A percentile compares a stretch with the other conserved stretches of the same genome.
Conservation (phyloP, 2,329 filamentous ascomycete genomes). For the Blastomyces parvus region DNA sequence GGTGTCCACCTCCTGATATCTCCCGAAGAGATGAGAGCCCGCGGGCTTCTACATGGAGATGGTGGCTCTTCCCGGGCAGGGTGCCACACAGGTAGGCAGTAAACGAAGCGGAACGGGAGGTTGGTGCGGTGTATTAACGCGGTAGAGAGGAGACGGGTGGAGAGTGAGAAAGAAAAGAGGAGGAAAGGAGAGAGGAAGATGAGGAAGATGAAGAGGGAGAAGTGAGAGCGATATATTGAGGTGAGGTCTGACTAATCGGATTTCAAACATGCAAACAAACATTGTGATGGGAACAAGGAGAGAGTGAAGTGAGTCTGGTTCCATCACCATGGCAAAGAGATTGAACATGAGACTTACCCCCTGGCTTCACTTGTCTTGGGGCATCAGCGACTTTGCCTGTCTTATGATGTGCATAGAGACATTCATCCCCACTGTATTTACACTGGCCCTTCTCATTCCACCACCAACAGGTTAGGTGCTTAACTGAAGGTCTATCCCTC, state of each 20-base stretch:
- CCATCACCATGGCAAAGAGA: not conserved
- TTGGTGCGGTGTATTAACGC: not conserved
- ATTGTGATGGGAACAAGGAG: not conserved
- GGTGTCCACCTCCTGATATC: not conserved
- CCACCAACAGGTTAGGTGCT: constrained; percentile 25
- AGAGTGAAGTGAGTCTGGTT: not conserved
- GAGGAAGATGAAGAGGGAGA: not conserved
- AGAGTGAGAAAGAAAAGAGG: too few species aligned
- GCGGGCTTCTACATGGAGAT: not conserved
- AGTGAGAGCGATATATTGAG: not conserved
- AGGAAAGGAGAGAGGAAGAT: not conserved
- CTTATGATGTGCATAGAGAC: constrained; percentile 22
- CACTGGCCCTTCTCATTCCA: constrained; percentile 21
- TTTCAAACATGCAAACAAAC: not conserved
- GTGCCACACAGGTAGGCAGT: not conserved
- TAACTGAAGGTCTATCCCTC: constrained; percentile 16
- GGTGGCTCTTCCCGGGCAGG: not conserved
- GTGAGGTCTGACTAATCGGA: not conserved
- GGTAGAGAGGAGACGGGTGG: not conserved
- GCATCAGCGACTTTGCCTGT: constrained; percentile 16
- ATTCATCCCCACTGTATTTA: constrained; percentile 17
- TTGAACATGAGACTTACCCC: constrained; percentile 12
- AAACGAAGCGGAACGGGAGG: not conserved
- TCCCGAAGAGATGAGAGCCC: not conserved
- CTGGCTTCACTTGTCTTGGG: constrained; percentile 15